Conservation (phyloP, 495 filamentous ascomycete species). For the Penicillium diatomitis region DNA sequence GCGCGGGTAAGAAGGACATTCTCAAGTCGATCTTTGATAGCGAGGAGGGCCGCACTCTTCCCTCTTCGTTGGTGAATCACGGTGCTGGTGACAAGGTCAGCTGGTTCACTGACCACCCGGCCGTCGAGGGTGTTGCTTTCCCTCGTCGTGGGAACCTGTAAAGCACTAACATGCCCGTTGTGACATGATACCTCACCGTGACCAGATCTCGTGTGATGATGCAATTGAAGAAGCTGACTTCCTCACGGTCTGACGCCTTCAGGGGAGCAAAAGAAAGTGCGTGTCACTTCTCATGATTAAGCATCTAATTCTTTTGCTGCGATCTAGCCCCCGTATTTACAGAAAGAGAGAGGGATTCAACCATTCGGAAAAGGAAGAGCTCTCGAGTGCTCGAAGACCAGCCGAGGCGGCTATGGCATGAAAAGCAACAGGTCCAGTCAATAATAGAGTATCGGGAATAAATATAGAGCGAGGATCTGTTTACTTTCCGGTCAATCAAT, state of each 20-base stretch:
- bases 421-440: no score
- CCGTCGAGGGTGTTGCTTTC: constrained; percentile 75
- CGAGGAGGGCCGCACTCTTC: constrained; percentile 64
- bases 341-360: not conserved
- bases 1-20: constrained; percentile 79
- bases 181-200: no score
- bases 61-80: constrained; percentile 80
- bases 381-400: not conserved
- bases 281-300: no score
- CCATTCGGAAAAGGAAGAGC: not conserved
- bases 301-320: no score
- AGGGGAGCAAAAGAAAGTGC: no score
- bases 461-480: not conserved
- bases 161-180: not conserved
- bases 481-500: not conserved
- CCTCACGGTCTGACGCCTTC: no score
- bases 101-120: constrained; percentile 87
- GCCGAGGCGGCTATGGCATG: no score
- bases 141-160: constrained; percentile 55
- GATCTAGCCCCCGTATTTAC: no score
- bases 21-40: constrained; percentile 83
- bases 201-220: no score
- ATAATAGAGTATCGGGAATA: not conserved
- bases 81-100: constrained; percentile 73
- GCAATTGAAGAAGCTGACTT: no score